Evolutionary conservation across 768 basidiomycete genomes (phyloP).

Genomic region (Phylloporus sp.): DNA sequence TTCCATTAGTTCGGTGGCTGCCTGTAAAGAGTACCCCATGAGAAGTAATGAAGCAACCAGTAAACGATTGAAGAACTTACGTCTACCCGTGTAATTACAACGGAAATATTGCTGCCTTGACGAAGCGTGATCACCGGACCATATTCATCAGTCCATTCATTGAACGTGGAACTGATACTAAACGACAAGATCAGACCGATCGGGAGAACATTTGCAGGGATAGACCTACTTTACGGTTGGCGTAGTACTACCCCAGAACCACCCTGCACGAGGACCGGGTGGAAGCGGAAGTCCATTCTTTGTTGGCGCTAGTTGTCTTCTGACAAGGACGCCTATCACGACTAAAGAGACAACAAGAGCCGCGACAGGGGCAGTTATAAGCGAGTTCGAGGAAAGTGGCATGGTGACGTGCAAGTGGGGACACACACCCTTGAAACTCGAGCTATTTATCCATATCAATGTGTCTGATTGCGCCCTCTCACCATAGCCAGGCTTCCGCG

Average conservation of each 20-base stretch:
- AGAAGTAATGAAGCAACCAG: too few species aligned
- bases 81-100: slow-evolving; percentile 19
- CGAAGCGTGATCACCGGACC: slow-evolving; percentile 56
- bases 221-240: not conserved
- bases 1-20: slow-evolving; percentile 60
- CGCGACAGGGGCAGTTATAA: not conserved
- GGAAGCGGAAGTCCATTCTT: not conserved
- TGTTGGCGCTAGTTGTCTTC: not conserved
- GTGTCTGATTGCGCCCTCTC: too few species aligned
- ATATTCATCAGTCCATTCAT: slow-evolving; percentile 53
- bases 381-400: not conserved
- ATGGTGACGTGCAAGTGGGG: not conserved
- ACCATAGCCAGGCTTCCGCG: too few species aligned
- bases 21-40: slow-evolving; percentile 26
- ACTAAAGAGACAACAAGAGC: not conserved
- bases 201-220: not conserved
- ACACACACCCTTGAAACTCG: not conserved
- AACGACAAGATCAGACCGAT: not conserved
- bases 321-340: not conserved
- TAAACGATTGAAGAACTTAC: slow-evolving; percentile 6
- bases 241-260: not conserved
- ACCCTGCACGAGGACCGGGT: not conserved
- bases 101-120: slow-evolving; percentile 34
- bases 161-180: slow-evolving; percentile 32
- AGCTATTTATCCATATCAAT: not conserved